Conservation (phyloP, 1,139 yeast genomes). For the Blastobotrys petasosporus region DNA sequence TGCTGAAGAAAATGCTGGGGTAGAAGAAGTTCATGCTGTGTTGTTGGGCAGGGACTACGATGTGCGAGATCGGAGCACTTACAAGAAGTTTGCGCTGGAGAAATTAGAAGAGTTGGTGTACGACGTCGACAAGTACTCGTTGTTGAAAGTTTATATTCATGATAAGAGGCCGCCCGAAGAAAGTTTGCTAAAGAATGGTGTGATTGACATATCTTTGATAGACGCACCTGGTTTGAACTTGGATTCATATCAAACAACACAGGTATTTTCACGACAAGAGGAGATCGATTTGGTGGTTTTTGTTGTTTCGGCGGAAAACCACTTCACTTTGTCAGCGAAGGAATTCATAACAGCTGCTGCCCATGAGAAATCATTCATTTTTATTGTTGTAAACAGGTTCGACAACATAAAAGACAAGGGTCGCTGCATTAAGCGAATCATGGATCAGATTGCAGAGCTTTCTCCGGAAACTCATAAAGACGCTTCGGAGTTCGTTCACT, state of each 20-base stretch:
- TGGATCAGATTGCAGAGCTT: conserved; percentile 79
- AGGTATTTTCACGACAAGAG: conserved; percentile 92
- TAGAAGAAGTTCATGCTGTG: conserved; percentile 95
- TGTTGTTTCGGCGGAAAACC: conserved; percentile 95
- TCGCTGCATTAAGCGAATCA: conserved; percentile 66
- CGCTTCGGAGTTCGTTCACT: conserved; percentile 87
- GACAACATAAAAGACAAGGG: conserved; percentile 77
- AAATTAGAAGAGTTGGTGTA: conserved; percentile 66
- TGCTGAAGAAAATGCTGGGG: conserved; percentile 63
- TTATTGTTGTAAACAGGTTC: conserved; percentile 89
- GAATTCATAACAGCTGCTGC: conserved; percentile 91
- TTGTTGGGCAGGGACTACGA: conserved; percentile 55
- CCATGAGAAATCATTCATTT: conserved; percentile 83
- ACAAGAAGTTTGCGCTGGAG: conserved; percentile 47
- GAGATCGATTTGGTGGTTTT: conserved; percentile 95
- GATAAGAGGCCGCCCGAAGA: conserved; percentile 65
- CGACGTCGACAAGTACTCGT: conserved; percentile 62
- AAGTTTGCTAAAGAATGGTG: conserved; percentile 80
- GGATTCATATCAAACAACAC: conserved; percentile 92
- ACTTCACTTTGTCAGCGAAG: conserved; percentile 87
- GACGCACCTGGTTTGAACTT: conserved; percentile 97
- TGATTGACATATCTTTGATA: conserved; percentile 83
- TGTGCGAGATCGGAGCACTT: conserved; percentile 59
- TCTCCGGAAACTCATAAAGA: conserved; percentile 91
- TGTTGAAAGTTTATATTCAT: conserved; percentile 74